Base-by-base conservation (phyloP, 2,329 filamentous ascomycete species). In the Sporothrix pseudoabietina region DNA sequence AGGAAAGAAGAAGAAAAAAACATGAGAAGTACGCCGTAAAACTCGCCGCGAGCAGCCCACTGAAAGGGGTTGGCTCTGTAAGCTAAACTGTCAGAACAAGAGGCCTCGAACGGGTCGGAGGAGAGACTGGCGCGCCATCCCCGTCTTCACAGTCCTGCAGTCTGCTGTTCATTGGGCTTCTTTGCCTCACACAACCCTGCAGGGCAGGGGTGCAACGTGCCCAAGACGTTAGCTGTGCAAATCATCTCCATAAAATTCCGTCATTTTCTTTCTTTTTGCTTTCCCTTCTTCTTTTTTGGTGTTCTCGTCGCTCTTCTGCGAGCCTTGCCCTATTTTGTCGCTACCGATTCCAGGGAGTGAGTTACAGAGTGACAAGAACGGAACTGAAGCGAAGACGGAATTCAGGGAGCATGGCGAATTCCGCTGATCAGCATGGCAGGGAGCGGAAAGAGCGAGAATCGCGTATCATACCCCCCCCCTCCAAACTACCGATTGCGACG, bases 131-230 rank as follows among this genome's bases (percentile, higher is more conserved):
- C 12, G n/a, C 22, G 39, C 22, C 22, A 63, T 63, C 14, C 10
- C 35, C 41, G 9, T 22, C 22, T 61, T 61, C 52, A 30, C 22
- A 12, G 26, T 35, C 57, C 57, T 32, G 22, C 41, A 49, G 12
- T 49, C 19, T 68, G 30, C 44, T 49, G 16, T 54, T n/a, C 49
- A 4, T 44, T 3, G 12, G 7, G 39, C 32, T n/a, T 26, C 49
- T n/a, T 44, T 44, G n/a, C 35, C 10, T 47, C 61, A 30, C 66
- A 69, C 66, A 55, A 55, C 66, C 30, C n/a, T 55, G 47, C 30
- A 39, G 22, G 39, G n/a, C 52, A 70, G 68, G 68, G 68, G 68
- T 70, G 16, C 68, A 70, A 70, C 68, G 68, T 69, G 66, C n/a
- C 9, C 30, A 1, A 41, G 49, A 35, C 52, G 3, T 70, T 57